Conservation (phyloP, 768 basidiomycete species). For the Phanerochaete sordida region DNA sequence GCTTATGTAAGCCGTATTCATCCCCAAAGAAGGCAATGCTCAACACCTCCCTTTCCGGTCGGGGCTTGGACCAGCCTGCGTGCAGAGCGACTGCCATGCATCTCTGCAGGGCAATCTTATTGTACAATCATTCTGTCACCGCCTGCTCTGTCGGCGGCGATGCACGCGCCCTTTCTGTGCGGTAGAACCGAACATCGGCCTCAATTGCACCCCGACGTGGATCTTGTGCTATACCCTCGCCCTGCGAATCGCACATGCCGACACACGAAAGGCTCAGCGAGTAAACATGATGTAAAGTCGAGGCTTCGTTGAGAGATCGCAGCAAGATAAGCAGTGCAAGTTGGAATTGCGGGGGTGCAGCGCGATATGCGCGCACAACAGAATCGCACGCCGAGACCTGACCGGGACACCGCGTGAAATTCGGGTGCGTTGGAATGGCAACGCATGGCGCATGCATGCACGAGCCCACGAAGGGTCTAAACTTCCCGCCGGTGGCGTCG, state of each 20-base stretch:
- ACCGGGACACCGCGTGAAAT: background rate
- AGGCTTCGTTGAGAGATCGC: too few relatives aligned
- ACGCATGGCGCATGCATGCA: constrained; percentile 6
- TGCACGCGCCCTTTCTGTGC: background rate
- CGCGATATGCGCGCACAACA: too few relatives aligned
- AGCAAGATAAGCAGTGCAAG: too few relatives aligned
- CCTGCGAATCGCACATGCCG: background rate
- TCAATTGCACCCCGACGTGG: background rate
- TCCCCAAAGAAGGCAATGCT: background rate
- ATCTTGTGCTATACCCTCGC: background rate
- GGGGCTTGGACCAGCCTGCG: background rate
- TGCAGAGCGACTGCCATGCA: background rate
- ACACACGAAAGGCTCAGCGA: background rate
- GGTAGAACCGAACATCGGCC: background rate
- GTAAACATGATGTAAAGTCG: too few relatives aligned
- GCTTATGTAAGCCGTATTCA: constrained; percentile 7
- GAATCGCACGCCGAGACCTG: background rate
- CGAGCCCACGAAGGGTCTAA: background rate
- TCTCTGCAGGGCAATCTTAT: background rate
- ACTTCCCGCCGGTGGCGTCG: background rate
- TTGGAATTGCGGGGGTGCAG: too few relatives aligned
- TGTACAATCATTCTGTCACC: background rate
- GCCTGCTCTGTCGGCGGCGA: constrained; percentile 1
- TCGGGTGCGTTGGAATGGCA: constrained; percentile 7
- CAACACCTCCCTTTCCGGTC: background rate